Percentiles rank a stretch among this genome's conserved stretches.
phyloP scores from a whole-genome alignment of 192 early-diverging fungal species.

The Backusella australiensis region DNA sequence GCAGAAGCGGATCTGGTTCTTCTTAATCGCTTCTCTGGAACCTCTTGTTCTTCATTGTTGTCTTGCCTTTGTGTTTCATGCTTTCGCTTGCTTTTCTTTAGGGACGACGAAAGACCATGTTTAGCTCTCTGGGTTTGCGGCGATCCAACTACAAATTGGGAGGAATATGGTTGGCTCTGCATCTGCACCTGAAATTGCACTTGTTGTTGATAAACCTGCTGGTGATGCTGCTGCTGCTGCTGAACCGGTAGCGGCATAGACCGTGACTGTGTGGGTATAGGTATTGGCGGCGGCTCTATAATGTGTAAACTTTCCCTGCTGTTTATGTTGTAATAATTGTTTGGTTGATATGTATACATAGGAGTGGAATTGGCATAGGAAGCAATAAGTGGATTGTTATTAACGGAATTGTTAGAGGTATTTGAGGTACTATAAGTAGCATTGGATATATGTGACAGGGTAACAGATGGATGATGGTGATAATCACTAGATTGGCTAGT shows the following conservation, averaged over 20 bases:
- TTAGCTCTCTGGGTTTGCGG: neutral
- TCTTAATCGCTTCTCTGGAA: neutral
- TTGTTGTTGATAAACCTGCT: neutral
- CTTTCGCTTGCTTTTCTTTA: neutral
- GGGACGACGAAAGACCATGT: neutral
- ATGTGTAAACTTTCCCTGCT: neutral
- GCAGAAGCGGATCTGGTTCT: neutral
- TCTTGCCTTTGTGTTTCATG: neutral
- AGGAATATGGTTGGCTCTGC: neutral
- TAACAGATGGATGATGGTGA: neutral
- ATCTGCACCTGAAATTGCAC: neutral
- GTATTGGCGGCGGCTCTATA: neutral
- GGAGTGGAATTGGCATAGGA: neutral
- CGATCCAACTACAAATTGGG: neutral
- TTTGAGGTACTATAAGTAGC: neutral
- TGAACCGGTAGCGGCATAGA: neutral
- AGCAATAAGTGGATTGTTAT: neutral
- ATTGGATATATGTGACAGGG: neutral
- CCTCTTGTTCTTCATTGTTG: neutral
- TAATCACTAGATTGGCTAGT: neutral
- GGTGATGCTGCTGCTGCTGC: neutral
- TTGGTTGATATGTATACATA: neutral
- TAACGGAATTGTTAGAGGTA: neutral
- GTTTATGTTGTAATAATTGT: neutral
- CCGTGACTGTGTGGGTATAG: constrained; percentile 1